phyloP scores from a whole-genome alignment of 202 grass and related monocot genomes.

The Schoenoplectus tabernaemontani region DNA sequence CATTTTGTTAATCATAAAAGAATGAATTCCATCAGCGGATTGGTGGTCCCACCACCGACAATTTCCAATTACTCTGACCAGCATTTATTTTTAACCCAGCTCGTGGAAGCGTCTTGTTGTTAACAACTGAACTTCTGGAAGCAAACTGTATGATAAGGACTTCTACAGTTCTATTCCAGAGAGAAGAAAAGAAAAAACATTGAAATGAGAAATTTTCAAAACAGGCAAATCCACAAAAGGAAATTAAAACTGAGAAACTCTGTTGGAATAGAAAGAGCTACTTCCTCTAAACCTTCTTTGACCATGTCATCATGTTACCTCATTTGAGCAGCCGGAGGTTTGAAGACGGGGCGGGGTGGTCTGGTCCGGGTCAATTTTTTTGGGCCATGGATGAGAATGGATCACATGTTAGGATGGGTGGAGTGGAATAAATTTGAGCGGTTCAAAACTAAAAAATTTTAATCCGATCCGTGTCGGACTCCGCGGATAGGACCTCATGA shows the following conservation, averaged over 20 bases:
- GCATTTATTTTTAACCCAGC: neutral
- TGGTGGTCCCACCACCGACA: neutral
- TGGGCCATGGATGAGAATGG: no score
- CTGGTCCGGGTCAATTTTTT: no score
- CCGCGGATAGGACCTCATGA: no score
- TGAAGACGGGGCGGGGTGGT: no score
- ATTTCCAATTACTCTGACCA: neutral
- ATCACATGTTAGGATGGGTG: no score
- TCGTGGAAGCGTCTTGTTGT: neutral
- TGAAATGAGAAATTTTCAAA: neutral
- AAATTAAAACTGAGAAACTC: neutral
- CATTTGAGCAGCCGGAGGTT: no score
- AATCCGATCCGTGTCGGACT: no score
- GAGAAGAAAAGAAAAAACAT: neutral
- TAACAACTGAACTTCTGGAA: neutral
- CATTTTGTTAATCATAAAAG: neutral
- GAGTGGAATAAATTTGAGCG: no score
- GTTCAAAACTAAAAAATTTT: no score
- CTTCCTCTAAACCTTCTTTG: neutral
- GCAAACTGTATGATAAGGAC: neutral
- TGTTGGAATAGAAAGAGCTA: neutral
- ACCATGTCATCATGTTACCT: neutral
- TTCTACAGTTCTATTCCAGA: neutral
- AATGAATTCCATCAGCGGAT: neutral
- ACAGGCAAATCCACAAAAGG: neutral